Conservation (phyloP, 148 eudicot species). For the Drosera capensis region DNA sequence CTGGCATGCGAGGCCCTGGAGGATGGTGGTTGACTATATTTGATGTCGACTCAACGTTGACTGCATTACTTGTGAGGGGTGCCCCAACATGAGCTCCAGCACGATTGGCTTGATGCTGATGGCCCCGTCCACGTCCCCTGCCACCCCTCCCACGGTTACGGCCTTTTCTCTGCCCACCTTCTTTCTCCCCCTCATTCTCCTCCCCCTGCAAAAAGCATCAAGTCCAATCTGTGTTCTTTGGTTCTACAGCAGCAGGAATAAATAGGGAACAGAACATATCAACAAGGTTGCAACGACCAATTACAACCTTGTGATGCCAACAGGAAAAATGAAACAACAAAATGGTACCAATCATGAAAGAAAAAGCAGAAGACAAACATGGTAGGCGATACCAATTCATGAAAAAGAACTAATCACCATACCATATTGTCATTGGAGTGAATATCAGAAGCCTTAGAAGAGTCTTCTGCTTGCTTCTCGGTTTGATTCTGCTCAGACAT, state of each 20-base stretch:
- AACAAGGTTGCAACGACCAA: not conserved
- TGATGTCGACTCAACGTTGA: too few relatives aligned
- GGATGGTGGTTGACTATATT: too few relatives aligned
- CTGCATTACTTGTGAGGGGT: too few relatives aligned
- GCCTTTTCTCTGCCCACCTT: slow-evolving; percentile 52
- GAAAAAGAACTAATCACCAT: slow-evolving; percentile 15
- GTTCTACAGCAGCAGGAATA: too few relatives aligned
- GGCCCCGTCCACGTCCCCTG: slow-evolving; percentile 60
- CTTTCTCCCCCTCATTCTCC: slow-evolving; percentile 36
- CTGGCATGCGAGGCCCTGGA: slow-evolving; percentile 99
- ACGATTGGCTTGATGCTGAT: slow-evolving; percentile 27
- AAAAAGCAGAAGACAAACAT: too few relatives aligned
- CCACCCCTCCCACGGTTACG: slow-evolving; percentile 47
- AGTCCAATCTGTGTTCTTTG: not conserved
- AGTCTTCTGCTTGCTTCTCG: slow-evolving; percentile 46
- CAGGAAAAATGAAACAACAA: too few relatives aligned
- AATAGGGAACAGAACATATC: not conserved
- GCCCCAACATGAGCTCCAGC: too few relatives aligned
- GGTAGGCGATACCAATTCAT: not conserved
- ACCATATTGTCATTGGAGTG: slow-evolving; percentile 39
- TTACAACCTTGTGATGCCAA: too few relatives aligned
- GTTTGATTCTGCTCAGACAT: slow-evolving; percentile 33
- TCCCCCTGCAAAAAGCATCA: slow-evolving; percentile 46
- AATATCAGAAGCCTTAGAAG: slow-evolving; percentile 23
- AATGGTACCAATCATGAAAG: not conserved